These are phyloP conservation scores for Aspergillus diversus DNA, from an alignment of 495 filamentous ascomycete genomes.

Conservation along the genomic window DNA sequence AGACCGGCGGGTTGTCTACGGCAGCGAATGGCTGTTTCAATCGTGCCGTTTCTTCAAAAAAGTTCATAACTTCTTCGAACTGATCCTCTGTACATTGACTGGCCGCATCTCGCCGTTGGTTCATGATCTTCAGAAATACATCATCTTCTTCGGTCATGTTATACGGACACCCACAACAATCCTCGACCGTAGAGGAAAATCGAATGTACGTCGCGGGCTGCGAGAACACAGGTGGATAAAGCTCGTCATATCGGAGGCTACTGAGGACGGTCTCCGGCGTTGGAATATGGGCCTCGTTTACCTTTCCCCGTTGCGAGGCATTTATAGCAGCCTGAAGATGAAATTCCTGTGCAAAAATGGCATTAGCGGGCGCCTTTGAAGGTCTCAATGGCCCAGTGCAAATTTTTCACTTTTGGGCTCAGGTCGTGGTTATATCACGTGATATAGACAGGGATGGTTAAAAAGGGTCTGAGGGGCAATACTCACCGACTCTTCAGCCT, in stretches of 20 bases:
- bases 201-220: constrained; percentile 93
- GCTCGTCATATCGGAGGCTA: constrained; percentile 78
- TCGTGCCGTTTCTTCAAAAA: constrained; percentile 85
- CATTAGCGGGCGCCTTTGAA: constrained; percentile 29
- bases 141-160: constrained; percentile 92
- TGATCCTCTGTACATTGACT: constrained; percentile 79
- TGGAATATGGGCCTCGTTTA: constrained; percentile 75
- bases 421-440: constrained; percentile 56
- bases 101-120: constrained; percentile 67
- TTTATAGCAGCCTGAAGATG: constrained; percentile 94
- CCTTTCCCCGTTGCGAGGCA: constrained; percentile 74
- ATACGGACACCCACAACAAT: constrained; percentile 84
- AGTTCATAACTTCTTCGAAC: constrained; percentile 93
- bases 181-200: constrained; percentile 97
- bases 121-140: constrained; percentile 79
- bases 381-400: constrained; percentile 26
- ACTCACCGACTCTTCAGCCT: constrained; percentile 95
- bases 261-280: constrained; percentile 81
- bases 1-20: constrained; percentile 81
- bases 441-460: constrained; percentile 44
- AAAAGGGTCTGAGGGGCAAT: constrained; percentile 36
- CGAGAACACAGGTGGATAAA: constrained; percentile 78
- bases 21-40: constrained; percentile 83
- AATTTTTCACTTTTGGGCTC: constrained; percentile 33
- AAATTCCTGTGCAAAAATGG: constrained; percentile 72